phyloP scores from a whole-genome alignment of 2,329 filamentous ascomycete genomes.

The Drechslerella stenobrocha region DNA sequence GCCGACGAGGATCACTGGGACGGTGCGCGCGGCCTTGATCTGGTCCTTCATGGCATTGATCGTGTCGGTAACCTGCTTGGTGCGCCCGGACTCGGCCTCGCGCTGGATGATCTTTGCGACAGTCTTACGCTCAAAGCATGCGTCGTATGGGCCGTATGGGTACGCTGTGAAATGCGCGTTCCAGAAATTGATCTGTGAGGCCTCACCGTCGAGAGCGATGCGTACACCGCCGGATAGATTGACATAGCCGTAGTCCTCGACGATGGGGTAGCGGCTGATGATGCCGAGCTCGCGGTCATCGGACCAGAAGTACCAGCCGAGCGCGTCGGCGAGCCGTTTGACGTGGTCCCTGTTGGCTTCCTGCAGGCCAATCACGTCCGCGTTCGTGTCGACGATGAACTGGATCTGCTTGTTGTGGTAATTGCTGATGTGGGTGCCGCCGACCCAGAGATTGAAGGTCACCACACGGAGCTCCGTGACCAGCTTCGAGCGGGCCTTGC shows the following conservation, averaged over 20 bases:
- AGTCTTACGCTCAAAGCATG: conserved; percentile 56
- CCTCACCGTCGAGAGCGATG: conserved; percentile 55
- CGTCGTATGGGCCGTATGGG: conserved; percentile 59
- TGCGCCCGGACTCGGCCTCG: conserved; percentile 56
- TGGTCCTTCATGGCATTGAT: conserved; percentile 54
- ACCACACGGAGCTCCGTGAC: conserved; percentile 55
- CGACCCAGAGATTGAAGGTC: conserved; percentile 57
- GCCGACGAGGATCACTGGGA: conserved; percentile 56
- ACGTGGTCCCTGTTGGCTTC: conserved; percentile 55
- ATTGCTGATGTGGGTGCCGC: conserved; percentile 55
- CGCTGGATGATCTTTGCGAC: conserved; percentile 55
- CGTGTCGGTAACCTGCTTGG: conserved; percentile 56
- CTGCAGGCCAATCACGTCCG: conserved; percentile 57
- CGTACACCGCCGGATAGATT: conserved; percentile 54
- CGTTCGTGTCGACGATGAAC: conserved; percentile 54
- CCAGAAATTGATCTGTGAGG: conserved; percentile 55
- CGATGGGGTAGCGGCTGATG: conserved; percentile 57
- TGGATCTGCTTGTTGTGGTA: conserved; percentile 57
- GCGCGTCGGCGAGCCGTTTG: conserved; percentile 55
- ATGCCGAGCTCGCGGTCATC: conserved; percentile 55
- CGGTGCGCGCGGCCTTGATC: conserved; percentile 53
- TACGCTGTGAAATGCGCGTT: conserved; percentile 56
- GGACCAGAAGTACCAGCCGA: conserved; percentile 57
- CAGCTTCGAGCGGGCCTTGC: conserved; percentile 51
- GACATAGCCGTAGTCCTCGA: conserved; percentile 52